phyloP scores from a whole-genome alignment of 2,329 filamentous ascomycete species.

The Aspergillus uvarum region DNA sequence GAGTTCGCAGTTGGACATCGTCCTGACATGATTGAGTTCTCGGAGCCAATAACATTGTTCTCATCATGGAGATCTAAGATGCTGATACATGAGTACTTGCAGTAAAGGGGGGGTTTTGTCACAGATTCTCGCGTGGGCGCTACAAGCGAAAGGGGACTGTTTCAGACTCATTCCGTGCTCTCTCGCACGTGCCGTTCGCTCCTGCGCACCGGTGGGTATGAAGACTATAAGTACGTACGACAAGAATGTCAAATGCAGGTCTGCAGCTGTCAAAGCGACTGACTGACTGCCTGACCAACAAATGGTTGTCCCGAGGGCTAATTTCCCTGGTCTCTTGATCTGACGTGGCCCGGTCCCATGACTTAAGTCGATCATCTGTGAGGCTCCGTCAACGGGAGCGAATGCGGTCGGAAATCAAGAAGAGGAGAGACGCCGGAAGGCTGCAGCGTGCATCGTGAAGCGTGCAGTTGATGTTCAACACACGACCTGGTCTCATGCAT shows the following conservation, averaged over 20 bases:
- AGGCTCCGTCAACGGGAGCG: background rate
- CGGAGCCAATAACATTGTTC: constrained; percentile 12
- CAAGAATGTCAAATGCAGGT: background rate
- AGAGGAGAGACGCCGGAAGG: background rate
- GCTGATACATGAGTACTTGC: background rate
- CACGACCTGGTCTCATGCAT: background rate
- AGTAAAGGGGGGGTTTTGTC: background rate
- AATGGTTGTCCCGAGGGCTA: background rate
- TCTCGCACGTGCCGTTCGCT: background rate
- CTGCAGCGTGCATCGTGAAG: background rate
- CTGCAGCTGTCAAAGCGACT: background rate
- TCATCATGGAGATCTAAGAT: constrained; percentile 1
- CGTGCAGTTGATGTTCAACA: background rate
- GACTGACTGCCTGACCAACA: background rate
- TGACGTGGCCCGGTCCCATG: background rate
- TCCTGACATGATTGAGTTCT: constrained; percentile 10
- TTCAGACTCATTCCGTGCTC: background rate
- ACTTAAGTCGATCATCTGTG: background rate
- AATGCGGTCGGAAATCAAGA: background rate
- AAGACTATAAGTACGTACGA: too few relatives aligned
- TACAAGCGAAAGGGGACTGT: background rate
- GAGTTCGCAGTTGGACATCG: constrained; percentile 14
- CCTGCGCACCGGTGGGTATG: background rate
- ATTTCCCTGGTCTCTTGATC: background rate
- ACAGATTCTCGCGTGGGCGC: background rate